phyloP scores from a whole-genome alignment of 2,329 filamentous ascomycete species.

The Purpureocillium takamizusanense region DNA sequence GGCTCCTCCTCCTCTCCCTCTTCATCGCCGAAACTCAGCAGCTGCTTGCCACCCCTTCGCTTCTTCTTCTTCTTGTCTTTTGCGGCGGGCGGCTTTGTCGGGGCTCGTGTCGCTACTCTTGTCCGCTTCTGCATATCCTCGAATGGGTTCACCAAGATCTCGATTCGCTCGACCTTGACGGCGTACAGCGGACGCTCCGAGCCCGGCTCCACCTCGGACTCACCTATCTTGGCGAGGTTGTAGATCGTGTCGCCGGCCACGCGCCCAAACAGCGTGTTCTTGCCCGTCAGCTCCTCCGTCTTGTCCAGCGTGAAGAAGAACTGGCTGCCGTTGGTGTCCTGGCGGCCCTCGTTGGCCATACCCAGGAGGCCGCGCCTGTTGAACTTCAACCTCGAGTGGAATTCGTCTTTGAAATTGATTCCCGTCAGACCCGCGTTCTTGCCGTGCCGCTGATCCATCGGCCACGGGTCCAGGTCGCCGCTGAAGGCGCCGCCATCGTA shows the following conservation, averaged over 20 bases:
- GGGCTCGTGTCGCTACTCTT: conserved; percentile 41
- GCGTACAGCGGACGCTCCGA: conserved; percentile 81
- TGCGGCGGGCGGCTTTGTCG: conserved; percentile 25
- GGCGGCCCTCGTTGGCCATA: conserved; percentile 84
- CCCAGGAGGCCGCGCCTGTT: conserved; percentile 82
- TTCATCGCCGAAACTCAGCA: conserved; percentile 70
- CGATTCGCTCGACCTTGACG: conserved; percentile 63
- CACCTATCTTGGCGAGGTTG: conserved; percentile 88
- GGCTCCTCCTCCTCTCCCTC: conserved; percentile 47
- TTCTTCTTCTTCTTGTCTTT: conserved; percentile 60
- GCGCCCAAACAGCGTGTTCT: conserved; percentile 89
- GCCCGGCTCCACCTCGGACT: conserved; percentile 70
- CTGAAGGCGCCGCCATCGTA: conserved; percentile 75
- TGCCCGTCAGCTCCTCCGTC: conserved; percentile 74
- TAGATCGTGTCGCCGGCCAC: conserved; percentile 93
- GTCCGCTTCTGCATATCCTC: conserved; percentile 68
- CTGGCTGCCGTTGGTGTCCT: conserved; percentile 83
- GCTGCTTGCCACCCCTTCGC: conserved; percentile 64
- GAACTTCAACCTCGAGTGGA: conserved; percentile 87
- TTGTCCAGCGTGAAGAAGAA: conserved; percentile 93
- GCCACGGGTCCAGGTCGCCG: conserved; percentile 64
- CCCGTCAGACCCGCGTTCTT: conserved; percentile 50
- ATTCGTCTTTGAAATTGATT: conserved; percentile 69
- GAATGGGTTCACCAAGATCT: conserved; percentile 76
- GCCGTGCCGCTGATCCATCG: conserved; percentile 56